Evolutionary conservation across 2,329 filamentous ascomycete species (phyloP).

Genomic region (Exophiala lecanii-corni): DNA sequence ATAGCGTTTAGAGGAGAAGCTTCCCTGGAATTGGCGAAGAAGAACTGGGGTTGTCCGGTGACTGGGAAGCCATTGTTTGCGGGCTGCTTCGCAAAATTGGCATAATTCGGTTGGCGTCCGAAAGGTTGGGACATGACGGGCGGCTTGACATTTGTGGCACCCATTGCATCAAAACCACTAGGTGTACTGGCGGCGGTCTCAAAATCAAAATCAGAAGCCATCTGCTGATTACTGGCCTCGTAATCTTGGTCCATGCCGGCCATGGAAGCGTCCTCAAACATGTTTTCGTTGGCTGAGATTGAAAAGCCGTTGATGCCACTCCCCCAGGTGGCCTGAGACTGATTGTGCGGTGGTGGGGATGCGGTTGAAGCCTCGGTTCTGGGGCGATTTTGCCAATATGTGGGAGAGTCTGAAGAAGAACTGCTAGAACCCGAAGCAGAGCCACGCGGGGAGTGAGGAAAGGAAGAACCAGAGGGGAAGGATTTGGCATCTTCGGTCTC

Average conservation of each 20-base stretch:
- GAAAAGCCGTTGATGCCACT: slow-evolving; percentile 31
- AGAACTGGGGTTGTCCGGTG: slow-evolving; percentile 29
- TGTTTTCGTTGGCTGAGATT: slow-evolving; percentile 36
- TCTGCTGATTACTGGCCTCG: slow-evolving; percentile 43
- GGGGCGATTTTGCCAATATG: slow-evolving; percentile 36
- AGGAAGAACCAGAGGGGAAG: slow-evolving; percentile 22
- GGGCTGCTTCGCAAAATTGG: slow-evolving; percentile 20
- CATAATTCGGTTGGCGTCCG: slow-evolving; percentile 9
- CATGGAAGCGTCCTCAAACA: slow-evolving; percentile 36
- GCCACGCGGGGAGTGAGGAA: slow-evolving; percentile 40
- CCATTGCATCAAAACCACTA: slow-evolving; percentile 36
- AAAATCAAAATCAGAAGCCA: slow-evolving; percentile 47
- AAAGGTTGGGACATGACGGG: slow-evolving; percentile 12
- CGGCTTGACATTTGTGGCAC: slow-evolving; percentile 25
- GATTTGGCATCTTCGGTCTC: slow-evolving; percentile 24
- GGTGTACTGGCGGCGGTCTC: slow-evolving; percentile 46
- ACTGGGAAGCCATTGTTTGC: slow-evolving; percentile 24
- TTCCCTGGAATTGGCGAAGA: slow-evolving; percentile 34
- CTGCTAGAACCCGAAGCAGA: slow-evolving; percentile 41
- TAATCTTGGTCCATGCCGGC: slow-evolving; percentile 36
- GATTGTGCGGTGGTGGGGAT: slow-evolving; percentile 37
- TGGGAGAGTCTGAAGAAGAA: slow-evolving; percentile 40
- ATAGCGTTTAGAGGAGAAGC: slow-evolving; percentile 35
- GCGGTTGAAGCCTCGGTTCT: slow-evolving; percentile 38
- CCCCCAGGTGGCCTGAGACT: slow-evolving; percentile 24